Evolutionary conservation across 208 protist species (phyloP).

Genomic region (Leishmania amazonensis): DNA sequence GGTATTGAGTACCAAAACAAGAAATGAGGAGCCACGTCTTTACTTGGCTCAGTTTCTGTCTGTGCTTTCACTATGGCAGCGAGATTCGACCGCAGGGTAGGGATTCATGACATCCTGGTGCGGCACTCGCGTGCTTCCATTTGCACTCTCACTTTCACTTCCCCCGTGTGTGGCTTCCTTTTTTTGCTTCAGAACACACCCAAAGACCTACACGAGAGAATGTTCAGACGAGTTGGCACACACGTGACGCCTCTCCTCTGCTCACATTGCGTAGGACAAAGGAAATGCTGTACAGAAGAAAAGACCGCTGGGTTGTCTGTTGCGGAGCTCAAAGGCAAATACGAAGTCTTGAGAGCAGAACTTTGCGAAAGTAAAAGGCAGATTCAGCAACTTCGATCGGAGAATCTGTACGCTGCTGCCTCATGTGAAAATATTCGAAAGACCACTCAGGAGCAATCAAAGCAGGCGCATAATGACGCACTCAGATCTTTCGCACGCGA

Average conservation of each 20-base stretch:
- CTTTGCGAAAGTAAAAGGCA: conserved; percentile 25
- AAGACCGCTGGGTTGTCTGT: not conserved
- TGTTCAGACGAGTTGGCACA: conserved; percentile 11
- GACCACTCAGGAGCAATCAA: conserved; percentile 24
- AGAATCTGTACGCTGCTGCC: conserved; percentile 59
- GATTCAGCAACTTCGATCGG: conserved; percentile 43
- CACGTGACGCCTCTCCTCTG: not conserved
- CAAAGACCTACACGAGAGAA: not conserved
- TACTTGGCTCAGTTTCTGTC: not conserved
- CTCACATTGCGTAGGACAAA: not conserved
- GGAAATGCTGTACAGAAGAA: conserved; percentile 9
- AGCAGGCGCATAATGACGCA: conserved; percentile 35
- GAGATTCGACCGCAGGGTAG: not conserved
- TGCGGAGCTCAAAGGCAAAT: conserved; percentile 10
- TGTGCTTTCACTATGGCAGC: not conserved
- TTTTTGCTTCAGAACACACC: not conserved
- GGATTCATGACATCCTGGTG: not conserved
- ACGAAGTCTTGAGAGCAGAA: conserved; percentile 21
- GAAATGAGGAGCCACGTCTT: not conserved
- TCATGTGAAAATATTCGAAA: conserved; percentile 65
- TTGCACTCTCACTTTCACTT: not conserved
- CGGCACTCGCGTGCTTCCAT: not conserved
- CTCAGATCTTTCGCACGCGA: conserved; percentile 53
- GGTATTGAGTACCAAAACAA: not conserved
- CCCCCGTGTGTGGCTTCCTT: not conserved